These are phyloP conservation scores for Ganoderma leucocontextum DNA, from an alignment of 1,284 basidiomycete genomes.

Conservation along the genomic window DNA sequence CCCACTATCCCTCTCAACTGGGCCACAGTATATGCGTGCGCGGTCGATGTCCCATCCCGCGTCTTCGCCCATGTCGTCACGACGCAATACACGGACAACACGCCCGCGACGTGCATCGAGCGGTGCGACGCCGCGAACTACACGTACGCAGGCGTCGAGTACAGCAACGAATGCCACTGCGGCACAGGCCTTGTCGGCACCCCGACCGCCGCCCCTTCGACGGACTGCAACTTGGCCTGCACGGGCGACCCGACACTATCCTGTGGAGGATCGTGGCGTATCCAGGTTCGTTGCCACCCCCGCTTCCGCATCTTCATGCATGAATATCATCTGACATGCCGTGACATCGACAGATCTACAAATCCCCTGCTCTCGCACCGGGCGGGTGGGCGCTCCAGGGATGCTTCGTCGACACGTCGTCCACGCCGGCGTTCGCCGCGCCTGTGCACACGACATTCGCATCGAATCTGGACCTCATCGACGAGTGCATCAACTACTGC, in stretches of 20 bases:
- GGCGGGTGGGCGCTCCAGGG: slow-evolving; percentile 17
- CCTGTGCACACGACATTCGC: slow-evolving; percentile 25
- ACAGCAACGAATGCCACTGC: slow-evolving; percentile 38
- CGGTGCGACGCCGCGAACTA: slow-evolving; percentile 32
- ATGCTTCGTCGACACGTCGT: slow-evolving; percentile 28
- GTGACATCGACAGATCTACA: not conserved
- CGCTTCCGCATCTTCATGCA: no score
- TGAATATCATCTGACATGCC: no score
- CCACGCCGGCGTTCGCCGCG: slow-evolving; percentile 16
- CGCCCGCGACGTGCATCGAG: slow-evolving; percentile 32
- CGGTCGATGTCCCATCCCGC: slow-evolving; percentile 31
- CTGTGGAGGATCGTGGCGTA: slow-evolving; percentile 34
- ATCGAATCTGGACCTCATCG: slow-evolving; percentile 23
- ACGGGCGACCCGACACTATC: slow-evolving; percentile 26
- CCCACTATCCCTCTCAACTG: slow-evolving; percentile 30
- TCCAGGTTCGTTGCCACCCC: slow-evolving; percentile 27
- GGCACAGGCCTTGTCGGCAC: slow-evolving; percentile 29
- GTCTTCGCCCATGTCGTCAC: slow-evolving; percentile 29
- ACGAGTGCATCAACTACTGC: slow-evolving; percentile 25
- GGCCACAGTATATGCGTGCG: slow-evolving; percentile 26
- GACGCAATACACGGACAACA: slow-evolving; percentile 32
- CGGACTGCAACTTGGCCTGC: slow-evolving; percentile 36
- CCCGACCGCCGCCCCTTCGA: slow-evolving; percentile 18
- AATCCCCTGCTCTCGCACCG: slow-evolving; percentile 26
- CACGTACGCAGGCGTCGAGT: slow-evolving; percentile 37